Base-by-base conservation (phyloP, 2,329 filamentous ascomycete genomes). In the Cladophialophora exuberans region DNA sequence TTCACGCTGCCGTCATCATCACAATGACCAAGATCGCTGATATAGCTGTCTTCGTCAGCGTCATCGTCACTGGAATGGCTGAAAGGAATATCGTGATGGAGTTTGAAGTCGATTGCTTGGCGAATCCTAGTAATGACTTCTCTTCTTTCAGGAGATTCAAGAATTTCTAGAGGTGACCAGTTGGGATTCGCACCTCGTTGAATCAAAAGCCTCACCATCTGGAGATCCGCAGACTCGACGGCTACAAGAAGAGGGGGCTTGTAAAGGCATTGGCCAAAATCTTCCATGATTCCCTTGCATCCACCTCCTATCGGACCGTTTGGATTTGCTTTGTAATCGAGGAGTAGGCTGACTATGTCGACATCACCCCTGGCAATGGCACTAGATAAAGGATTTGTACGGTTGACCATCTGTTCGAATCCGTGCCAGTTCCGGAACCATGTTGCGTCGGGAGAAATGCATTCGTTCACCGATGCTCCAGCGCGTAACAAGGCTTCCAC, bases 111-210 rank as follows among this genome's bases (percentile, higher is more conserved):
- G n/a, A n/a, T n/a, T n/a, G n/a, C n/a, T n/a, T n/a, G n/a, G n/a
- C n/a, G n/a, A n/a, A n/a, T n/a, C n/a, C n/a, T n/a, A n/a, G 2
- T 11, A 17, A 41, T 18, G 6, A 38, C 2, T 23, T 31, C 7
- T 26, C 38, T 23, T 30, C 17, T 43, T 26, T 41, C 15, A 10
- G 26, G 11, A 15, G 15, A 9, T 15, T 26, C 33, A 7, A 41
- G 9, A 11, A 49, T 26, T n/a, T 30, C 46, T 23, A 30, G 20
- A 9, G 35, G 10, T 15, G n/a, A 49, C 33, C 33, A 26, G 15
- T 49, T 49, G 13, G 46, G 46, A 18, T 49, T 25, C 2, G 46
- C 36, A 15, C 36, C 51, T 39, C 25, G 17, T 20, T 23, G n/a
- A 41, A 46, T 6, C 15, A 41, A 46, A 11, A 36, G 5, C 15